Conservation (phyloP, 164 flowering plant genomes). For the Brasenia schreberi region DNA sequence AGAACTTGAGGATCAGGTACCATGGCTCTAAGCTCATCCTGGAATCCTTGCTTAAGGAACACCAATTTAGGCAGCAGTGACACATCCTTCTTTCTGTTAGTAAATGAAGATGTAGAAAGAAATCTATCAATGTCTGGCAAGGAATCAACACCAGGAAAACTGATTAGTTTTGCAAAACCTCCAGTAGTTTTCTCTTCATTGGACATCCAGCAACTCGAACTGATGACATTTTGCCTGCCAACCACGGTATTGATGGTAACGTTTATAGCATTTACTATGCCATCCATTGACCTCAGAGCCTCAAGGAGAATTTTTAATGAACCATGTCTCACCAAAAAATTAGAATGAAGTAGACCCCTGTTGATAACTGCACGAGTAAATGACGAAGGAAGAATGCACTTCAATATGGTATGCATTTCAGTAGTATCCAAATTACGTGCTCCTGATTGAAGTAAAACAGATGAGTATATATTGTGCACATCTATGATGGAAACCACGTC, state of each 20-base stretch:
- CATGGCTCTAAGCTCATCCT: conserved; percentile 39
- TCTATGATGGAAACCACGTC: conserved; percentile 52
- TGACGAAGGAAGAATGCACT: conserved; percentile 58
- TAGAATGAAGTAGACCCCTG: conserved; percentile 79
- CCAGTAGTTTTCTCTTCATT: background rate
- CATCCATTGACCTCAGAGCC: conserved; percentile 50
- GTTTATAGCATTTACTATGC: conserved; percentile 28
- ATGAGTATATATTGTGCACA: conserved; percentile 23
- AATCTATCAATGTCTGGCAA: background rate
- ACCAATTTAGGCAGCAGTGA: conserved; percentile 18
- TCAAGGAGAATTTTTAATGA: conserved; percentile 69
- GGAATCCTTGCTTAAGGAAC: conserved; percentile 51
- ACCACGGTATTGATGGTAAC: too few species aligned
- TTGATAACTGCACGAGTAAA: conserved; percentile 52
- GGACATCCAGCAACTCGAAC: background rate
- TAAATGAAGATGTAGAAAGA: background rate
- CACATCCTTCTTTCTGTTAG: conserved; percentile 8
- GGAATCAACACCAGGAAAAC: background rate
- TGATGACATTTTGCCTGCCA: background rate
- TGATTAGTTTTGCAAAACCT: background rate
- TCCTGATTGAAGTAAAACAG: conserved; percentile 15
- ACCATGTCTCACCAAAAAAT: conserved; percentile 60
- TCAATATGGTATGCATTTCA: conserved; percentile 47
- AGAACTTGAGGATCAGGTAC: conserved; percentile 87
- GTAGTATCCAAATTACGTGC: conserved; percentile 22